A percentile compares a stretch with the other conserved stretches of the same genome.
Conservation (phyloP, 2,329 filamentous ascomycete genomes). For the Cercospora sp. region DNA sequence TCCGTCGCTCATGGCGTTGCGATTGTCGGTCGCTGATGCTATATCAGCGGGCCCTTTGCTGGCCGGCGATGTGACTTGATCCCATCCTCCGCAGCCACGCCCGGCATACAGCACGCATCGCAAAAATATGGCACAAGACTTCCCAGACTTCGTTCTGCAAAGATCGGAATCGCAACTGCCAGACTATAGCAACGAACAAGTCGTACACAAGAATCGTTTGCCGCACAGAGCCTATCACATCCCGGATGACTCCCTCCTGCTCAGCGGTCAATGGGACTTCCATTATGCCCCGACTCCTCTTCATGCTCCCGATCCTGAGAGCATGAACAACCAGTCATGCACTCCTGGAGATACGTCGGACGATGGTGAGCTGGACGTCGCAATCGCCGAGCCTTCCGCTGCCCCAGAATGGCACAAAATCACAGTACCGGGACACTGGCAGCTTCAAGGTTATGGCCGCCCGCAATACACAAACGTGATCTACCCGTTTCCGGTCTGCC, state of each 20-base stretch:
- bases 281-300: slow-evolving; percentile 20
- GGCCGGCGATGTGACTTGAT: not conserved
- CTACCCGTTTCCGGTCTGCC: slow-evolving; percentile 65
- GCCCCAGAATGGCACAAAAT: slow-evolving; percentile 51
- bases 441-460: slow-evolving; percentile 66
- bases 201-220: slow-evolving; percentile 21
- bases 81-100: not conserved
- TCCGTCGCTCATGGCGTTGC: not conserved
- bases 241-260: slow-evolving; percentile 16
- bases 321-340: not conserved
- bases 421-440: slow-evolving; percentile 67
- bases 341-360: not conserved
- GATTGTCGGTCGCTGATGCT: not conserved
- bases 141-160: not conserved
- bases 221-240: slow-evolving; percentile 21
- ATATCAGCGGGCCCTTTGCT: not conserved
- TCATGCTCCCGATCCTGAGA: slow-evolving; percentile 15
- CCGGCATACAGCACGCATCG: not conserved
- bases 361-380: not conserved
- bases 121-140: not conserved
- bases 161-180: slow-evolving; percentile 1
- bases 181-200: slow-evolving; percentile 22
- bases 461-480: slow-evolving; percentile 69
- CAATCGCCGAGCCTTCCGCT: not conserved
- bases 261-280: slow-evolving; percentile 24